Evolutionary conservation across 768 basidiomycete genomes (phyloP).

Genomic region (Boletellus emodensis): DNA sequence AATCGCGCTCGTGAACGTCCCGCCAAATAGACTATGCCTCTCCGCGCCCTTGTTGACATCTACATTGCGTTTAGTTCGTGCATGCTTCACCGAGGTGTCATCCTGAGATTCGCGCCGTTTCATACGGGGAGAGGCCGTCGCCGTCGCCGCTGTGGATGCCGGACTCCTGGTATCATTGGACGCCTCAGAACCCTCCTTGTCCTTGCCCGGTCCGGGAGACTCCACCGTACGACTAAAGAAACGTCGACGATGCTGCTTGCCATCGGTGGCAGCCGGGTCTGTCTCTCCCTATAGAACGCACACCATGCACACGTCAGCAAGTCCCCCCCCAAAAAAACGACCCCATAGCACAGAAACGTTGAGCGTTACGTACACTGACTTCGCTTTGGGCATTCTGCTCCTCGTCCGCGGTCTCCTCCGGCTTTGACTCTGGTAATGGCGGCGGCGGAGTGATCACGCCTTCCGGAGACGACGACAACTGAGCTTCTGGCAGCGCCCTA

Average conservation of each 20-base stretch:
- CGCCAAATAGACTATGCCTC: conserved; percentile 81
- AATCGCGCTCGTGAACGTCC: conserved; percentile 53
- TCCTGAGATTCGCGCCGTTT: conserved; percentile 24
- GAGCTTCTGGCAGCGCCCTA: conserved; percentile 40
- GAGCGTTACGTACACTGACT: conserved; percentile 37
- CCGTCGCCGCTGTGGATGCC: conserved; percentile 19
- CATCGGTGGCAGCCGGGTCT: conserved; percentile 25
- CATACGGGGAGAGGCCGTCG: conserved; percentile 17
- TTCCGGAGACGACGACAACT: conserved; percentile 57
- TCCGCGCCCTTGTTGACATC: conserved; percentile 48
- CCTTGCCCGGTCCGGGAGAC: conserved; percentile 30
- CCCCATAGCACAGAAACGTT: no score
- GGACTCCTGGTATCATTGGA: conserved; percentile 26
- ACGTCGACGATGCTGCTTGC: conserved; percentile 42
- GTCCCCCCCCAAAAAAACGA: no score
- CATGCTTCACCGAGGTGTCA: conserved; percentile 32
- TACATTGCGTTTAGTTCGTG: conserved; percentile 46
- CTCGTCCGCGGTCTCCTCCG: conserved; percentile 37
- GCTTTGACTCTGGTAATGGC: conserved; percentile 25
- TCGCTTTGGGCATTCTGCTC: conserved; percentile 65
- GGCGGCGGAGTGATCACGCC: conserved; percentile 26
- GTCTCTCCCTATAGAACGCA: conserved; percentile 41
- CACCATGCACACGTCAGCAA: not conserved
- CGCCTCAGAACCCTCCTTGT: conserved; percentile 34
- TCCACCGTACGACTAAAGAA: conserved; percentile 58